Evolutionary conservation across 208 protist species (phyloP), one percentile per base, ranked within the genome.

Genomic region (Crithidia bombi): DNA sequence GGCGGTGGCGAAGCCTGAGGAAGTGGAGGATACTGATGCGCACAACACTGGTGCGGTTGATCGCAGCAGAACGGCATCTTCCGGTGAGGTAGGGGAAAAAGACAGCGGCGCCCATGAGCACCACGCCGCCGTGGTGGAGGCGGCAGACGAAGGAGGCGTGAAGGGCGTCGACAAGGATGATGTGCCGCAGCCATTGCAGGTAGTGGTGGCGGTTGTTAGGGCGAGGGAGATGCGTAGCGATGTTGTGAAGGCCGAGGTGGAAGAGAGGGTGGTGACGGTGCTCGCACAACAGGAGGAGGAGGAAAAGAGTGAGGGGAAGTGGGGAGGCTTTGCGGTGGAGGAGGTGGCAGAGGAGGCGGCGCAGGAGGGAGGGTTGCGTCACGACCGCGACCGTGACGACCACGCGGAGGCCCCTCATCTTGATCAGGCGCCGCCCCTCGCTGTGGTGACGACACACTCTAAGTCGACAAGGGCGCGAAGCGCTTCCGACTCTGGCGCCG

Each of bases 121-220:
- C n/a, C n/a, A n/a, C n/a, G n/a, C n/a, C n/a, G 49, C 25, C 6
- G 49, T 33, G 25, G 32, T 15, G 21, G 51, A 57, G 51, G 51
- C 25, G 21, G 15, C 10, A 23, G 15, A 25, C 3, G 47, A 54
- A 25, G 32, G 7, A 7, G 44, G 19, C 5, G 44, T 23, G 5
- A 19, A 49, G 10, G 6, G 19, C 32, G 32, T 47, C 17, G 51
- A 61, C 6, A 41, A 39, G 5, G 30, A 52, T 6, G 49, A 44
- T 21, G 32, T 41, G 61, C 25, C 19, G 46, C 32, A 68, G 62
- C 49, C 19, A 32, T 6, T 21, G 44, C 59, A 65, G 15, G 41
- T 64, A 6, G 38, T 30, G 38, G 32, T 65, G 43, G 58, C 44
- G 12, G 25, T 30, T 3, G 44, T 51, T 1, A 30, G 17, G 2